Base-by-base conservation (phyloP, 2,329 filamentous ascomycete genomes). In the Curvularia verruculosa region DNA sequence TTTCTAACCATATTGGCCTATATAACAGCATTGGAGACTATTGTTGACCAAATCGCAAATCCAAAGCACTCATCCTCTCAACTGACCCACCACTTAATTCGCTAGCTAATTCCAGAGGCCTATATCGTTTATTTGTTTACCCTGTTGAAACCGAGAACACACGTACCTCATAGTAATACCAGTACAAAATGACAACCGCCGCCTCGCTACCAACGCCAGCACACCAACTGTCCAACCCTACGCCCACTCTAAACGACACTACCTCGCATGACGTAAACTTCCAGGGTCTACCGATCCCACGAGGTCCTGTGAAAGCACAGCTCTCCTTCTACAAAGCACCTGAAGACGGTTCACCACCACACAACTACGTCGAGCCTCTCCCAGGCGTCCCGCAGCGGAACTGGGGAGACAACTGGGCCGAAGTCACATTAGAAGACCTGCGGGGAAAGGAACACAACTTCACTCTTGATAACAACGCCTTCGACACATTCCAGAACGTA, bases 391-490 rank as follows among this genome's bases (percentile, higher is more conserved):
- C 87, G 0, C 83, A 86, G 68, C 83, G 83, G 62, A 96, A 96
- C 82, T 90, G 85, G 75, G 75, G 75, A 51, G 77, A 74, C 23
- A 49, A 63, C 29, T 73, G 67, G 8, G 81, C 85, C 21, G 71
- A 81, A 2, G 84, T 91, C 28, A 70, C 72, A 4, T 84, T 97
- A 67, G 79, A 82, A 59, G 92, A 97, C 78, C 83, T 93, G 67
- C 89, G 92, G 51, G 89, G 88, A 49, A 81, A 80, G 49, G 91
- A 95, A 71, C 70, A 79, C 3, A 78, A 83, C 18, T 93, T 88
- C 77, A 83, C 76, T 7, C 83, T 95, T 13, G 89, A 94, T 78
- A 81, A 80, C 54, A 87, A 93, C 74, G 91, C 91, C 62, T 96
- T 96, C 80, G 81, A 86, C 55, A 80, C 89, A 19, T 74, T 92